phyloP scores from a whole-genome alignment of 768 basidiomycete genomes.

The Ramaria sp. region DNA sequence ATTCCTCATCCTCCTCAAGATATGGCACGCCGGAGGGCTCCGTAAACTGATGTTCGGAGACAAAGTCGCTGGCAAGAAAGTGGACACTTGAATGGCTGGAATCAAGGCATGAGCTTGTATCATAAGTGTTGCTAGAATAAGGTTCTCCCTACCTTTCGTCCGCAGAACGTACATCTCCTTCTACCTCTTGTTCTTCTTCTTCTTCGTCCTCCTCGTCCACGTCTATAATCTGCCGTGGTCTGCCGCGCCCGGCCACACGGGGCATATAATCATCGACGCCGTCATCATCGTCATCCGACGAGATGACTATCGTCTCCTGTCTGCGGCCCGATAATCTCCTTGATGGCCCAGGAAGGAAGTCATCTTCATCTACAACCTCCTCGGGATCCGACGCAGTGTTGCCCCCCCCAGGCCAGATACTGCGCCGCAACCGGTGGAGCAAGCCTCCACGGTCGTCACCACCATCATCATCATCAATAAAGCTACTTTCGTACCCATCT shows the following conservation, averaged over 20 bases:
- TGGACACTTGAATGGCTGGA: too few species aligned
- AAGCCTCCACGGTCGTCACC: background rate
- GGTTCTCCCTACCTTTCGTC: background rate
- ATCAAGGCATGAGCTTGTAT: too few species aligned
- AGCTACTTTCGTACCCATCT: slow-evolving; percentile 2
- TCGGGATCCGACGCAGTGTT: background rate
- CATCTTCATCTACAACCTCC: background rate
- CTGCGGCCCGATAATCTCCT: background rate
- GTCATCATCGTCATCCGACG: background rate
- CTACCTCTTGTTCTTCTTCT: background rate
- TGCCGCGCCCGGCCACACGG: background rate
- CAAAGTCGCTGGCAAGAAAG: too few species aligned
- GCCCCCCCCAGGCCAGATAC: background rate
- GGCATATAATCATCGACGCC: background rate
- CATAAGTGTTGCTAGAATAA: too few species aligned
- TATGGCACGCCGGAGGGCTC: background rate
- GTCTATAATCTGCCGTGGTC: background rate
- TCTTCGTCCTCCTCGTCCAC: background rate
- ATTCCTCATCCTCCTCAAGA: background rate
- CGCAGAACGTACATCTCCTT: background rate
- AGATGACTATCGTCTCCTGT: background rate
- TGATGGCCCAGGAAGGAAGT: slow-evolving; percentile 1
- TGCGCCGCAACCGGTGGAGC: background rate
- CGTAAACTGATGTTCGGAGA: background rate
- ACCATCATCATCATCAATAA: background rate